Base-by-base conservation (phyloP, 2,329 filamentous ascomycete species). In the Penicillium oxalicum region DNA sequence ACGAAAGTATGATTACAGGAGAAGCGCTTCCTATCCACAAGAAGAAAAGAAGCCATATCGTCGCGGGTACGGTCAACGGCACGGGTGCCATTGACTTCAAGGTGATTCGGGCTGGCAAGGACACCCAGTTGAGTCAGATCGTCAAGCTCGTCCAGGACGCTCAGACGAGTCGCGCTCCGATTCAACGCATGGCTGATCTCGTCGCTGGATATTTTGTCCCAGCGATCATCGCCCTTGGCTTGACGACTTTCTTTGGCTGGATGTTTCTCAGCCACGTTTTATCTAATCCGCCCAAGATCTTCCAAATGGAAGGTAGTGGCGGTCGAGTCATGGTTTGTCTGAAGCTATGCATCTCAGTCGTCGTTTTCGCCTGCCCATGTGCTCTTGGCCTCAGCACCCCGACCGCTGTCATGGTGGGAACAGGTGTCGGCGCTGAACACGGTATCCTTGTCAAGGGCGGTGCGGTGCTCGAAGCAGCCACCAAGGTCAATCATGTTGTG, bases 381-480 rank as follows among this genome's bases (percentile, higher is more conserved):
- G 93, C 93, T 1, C 81, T 98, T n/a, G 93, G 93, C 48, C 79
- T 98, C 13, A 91, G 90, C 25, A 97, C 93, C 1, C 93, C 93
- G 2, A 98, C 93, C 0, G 93, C 93, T 2, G 91, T 98, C 66
- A 97, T 98, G 93, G 93, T 98, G 28, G 93, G 93, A 38, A 97
- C 93, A n/a, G 93, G 93, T 50, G 84, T 96, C 29, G 93, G 93
- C 44, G 93, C 93, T 2, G 88, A 96, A 69, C 86, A 95, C 59
- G 93, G 93, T 25, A 98, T 98, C 59, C 76, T 98, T n/a, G 90
- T 97, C 67, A 98, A 98, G 72, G 91, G 93, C 47, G 93, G 93
- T 48, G 91, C 88, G 36, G 90, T 91, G 28, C 76, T 98, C 3
- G 91, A 98, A 73, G 89, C 82, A 4, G 87, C 90, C 0, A 97